These are phyloP conservation scores for Pelargonium hybrid DNA, from an alignment of 441 rosid species.

Conservation along the genomic window DNA sequence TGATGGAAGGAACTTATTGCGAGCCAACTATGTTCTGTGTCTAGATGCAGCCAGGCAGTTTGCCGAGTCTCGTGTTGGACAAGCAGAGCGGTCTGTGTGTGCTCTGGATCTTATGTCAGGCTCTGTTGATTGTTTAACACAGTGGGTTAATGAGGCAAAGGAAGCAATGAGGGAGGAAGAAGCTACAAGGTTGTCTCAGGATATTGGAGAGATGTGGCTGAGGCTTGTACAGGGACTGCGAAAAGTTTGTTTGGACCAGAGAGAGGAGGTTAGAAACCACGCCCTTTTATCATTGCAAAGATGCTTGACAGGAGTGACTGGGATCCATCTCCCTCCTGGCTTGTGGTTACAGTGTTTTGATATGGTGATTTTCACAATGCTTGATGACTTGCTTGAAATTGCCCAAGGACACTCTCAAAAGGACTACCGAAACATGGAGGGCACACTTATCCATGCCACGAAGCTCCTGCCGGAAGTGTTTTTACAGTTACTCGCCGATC, in stretches of 20 bases:
- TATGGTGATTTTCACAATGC: slow-evolving; percentile 64
- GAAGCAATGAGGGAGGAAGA: slow-evolving; percentile 59
- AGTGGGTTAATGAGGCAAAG: slow-evolving; percentile 61
- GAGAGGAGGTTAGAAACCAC: slow-evolving; percentile 89
- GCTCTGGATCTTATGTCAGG: slow-evolving; percentile 80
- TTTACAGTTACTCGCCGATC: slow-evolving; percentile 51
- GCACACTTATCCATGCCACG: slow-evolving; percentile 55
- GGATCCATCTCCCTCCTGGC: slow-evolving; percentile 42
- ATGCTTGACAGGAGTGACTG: slow-evolving; percentile 63
- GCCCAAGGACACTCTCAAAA: slow-evolving; percentile 69
- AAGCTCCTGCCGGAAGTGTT: slow-evolving; percentile 66
- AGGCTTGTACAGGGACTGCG: slow-evolving; percentile 80
- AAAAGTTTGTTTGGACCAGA: slow-evolving; percentile 86
- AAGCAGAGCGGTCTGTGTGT: slow-evolving; percentile 59
- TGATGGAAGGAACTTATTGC: slow-evolving; percentile 65
- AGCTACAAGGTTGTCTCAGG: slow-evolving; percentile 46
- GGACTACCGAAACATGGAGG: slow-evolving; percentile 84
- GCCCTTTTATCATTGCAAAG: slow-evolving; percentile 72
- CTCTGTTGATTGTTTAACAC: slow-evolving; percentile 58
- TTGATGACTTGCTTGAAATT: slow-evolving; percentile 77
- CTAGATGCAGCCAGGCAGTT: slow-evolving; percentile 85
- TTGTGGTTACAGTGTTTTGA: slow-evolving; percentile 83
- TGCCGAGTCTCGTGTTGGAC: slow-evolving; percentile 81
- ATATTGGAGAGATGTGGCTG: slow-evolving; percentile 87
- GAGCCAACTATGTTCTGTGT: slow-evolving; percentile 68